Evolutionary conservation across 2,329 filamentous ascomycete species (phyloP).

Genomic region (Cladosporium sp.): DNA sequence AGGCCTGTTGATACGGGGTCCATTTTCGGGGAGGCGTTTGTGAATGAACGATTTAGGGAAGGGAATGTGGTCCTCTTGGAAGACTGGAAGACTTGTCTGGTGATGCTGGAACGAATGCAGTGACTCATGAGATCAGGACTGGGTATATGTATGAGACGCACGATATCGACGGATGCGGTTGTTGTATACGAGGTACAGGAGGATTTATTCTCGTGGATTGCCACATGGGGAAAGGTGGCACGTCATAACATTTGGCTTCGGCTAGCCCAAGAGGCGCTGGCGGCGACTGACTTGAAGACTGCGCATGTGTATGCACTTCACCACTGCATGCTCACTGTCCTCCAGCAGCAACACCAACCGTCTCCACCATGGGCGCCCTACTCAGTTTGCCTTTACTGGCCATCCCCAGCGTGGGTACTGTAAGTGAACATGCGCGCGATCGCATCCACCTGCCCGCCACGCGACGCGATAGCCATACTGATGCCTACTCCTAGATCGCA

Average conservation of each 20-base stretch:
- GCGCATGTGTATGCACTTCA: not conserved
- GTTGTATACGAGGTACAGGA: not conserved
- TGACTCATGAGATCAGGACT: constrained; percentile 9
- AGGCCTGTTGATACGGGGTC: constrained; percentile 30
- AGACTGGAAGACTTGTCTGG: not conserved
- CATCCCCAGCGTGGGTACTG: constrained; percentile 80
- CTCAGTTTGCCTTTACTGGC: constrained; percentile 88
- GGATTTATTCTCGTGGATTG: constrained; percentile 7
- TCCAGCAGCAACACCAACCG: not conserved
- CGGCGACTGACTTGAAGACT: not conserved
- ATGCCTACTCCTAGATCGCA: constrained; percentile 56
- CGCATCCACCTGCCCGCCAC: not conserved
- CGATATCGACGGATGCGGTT: not conserved
- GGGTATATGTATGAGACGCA: not conserved
- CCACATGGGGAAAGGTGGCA: constrained; percentile 10
- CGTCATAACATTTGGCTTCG: constrained; percentile 9
- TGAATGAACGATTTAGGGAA: not conserved
- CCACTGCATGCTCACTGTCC: not conserved
- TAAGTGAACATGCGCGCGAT: constrained; percentile 51
- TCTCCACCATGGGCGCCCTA: constrained; percentile 75
- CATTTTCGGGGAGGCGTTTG: not conserved
- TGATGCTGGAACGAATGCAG: not conserved
- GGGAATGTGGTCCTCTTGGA: not conserved
- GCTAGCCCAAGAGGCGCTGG: not conserved
- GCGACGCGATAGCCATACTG: constrained; percentile 13